These are phyloP conservation scores for Blastomyces emzantsi DNA, from an alignment of 2,329 filamentous ascomycete genomes.

Conservation along the genomic window DNA sequence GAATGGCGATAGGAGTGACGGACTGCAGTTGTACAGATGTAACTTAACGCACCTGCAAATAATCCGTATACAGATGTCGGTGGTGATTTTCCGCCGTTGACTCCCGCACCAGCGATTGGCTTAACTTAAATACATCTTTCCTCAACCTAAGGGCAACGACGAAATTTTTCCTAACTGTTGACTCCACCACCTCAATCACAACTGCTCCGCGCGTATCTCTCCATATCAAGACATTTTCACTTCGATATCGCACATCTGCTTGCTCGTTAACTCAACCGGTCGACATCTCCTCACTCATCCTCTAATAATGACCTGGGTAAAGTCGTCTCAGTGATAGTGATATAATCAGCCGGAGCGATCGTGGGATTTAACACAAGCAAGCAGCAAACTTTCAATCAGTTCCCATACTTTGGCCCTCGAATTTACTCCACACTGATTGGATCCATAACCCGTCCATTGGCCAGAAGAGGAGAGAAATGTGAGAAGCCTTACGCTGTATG, in stretches of 20 bases:
- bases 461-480: neutral
- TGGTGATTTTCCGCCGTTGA: too few species aligned
- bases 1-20: neutral
- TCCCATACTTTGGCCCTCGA: neutral
- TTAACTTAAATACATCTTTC: too few species aligned
- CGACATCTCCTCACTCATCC: neutral
- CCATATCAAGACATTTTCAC: neutral
- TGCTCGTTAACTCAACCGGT: neutral
- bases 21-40: too few species aligned
- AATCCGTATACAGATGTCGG: too few species aligned
- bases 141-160: neutral
- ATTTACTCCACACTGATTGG: neutral
- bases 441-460: neutral
- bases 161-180: too few species aligned
- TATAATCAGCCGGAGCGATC: neutral
- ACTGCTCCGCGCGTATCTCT: neutral
- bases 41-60: too few species aligned
- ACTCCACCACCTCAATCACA: too few species aligned
- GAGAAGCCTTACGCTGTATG: neutral
- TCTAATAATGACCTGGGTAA: neutral
- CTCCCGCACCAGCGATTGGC: too few species aligned
- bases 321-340: neutral
- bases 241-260: neutral
- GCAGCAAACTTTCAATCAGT: neutral
- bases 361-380: neutral